Conservation (phyloP, 129 eudicot genomes). For the Cynara cardunculus region DNA sequence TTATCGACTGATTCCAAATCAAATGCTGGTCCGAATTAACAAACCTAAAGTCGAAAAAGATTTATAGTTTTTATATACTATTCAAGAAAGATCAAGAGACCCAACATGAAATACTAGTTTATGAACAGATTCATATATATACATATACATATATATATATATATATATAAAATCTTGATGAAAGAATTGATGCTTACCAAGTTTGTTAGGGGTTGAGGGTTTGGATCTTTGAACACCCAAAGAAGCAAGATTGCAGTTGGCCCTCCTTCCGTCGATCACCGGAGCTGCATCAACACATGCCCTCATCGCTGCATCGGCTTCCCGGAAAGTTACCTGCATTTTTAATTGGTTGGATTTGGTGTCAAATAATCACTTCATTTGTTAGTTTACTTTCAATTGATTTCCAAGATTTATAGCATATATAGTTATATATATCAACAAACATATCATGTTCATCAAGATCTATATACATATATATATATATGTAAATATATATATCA, state of each 20-base stretch:
- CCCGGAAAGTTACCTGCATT: constrained; percentile 85
- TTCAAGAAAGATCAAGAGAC: not conserved
- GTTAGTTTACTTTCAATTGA: not conserved
- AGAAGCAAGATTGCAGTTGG: constrained; percentile 95
- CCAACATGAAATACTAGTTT: constrained; percentile 24
- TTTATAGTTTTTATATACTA: not conserved
- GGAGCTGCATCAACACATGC: constrained; percentile 93
- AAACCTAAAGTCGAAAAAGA: not conserved
- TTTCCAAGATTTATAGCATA: constrained; percentile 7
- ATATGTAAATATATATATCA: no score
- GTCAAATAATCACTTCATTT: not conserved
- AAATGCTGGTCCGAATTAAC: constrained; percentile 6
- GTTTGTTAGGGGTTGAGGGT: constrained; percentile 84
- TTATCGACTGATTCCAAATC: constrained; percentile 5
- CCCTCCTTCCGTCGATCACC: constrained; percentile 92
- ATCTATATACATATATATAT: not conserved
- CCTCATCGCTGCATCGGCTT: constrained; percentile 91
- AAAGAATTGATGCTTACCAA: constrained; percentile 42
- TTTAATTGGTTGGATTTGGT: not conserved
- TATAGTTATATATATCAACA: not conserved
- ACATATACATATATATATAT: no score
- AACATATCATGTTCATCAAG: constrained; percentile 4
- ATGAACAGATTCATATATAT: not conserved
- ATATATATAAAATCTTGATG: no score
- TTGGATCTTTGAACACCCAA: constrained; percentile 97